These are phyloP conservation scores for Deinandra increscens DNA, from an alignment of 129 eudicot species.

Conservation along the genomic window DNA sequence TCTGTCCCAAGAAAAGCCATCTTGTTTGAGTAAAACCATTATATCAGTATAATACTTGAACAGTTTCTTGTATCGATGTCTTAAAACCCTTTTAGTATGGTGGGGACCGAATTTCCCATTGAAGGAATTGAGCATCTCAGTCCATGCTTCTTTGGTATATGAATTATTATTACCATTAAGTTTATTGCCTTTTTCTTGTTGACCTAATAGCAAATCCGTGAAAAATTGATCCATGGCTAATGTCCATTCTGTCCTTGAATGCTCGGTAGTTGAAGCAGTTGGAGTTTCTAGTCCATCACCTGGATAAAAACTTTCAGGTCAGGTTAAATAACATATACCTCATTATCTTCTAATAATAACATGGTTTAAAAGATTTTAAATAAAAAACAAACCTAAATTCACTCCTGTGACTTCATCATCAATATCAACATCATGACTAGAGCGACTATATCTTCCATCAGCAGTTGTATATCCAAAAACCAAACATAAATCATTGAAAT, in stretches of 20 bases:
- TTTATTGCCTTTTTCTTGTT: slow-evolving; percentile 56
- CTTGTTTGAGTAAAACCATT: slow-evolving; percentile 38
- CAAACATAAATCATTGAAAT: slow-evolving; percentile 54
- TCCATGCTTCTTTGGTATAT: slow-evolving; percentile 51
- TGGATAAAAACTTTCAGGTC: background rate
- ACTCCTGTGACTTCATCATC: slow-evolving; percentile 47
- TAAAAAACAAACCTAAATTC: slow-evolving; percentile 37
- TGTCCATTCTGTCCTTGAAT: slow-evolving; percentile 58
- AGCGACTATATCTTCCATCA: slow-evolving; percentile 65
- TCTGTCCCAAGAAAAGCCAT: slow-evolving; percentile 55
- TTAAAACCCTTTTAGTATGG: slow-evolving; percentile 47
- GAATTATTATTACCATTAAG: slow-evolving; percentile 24
- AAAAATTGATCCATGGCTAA: slow-evolving; percentile 51
- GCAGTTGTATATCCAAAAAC: slow-evolving; percentile 58
- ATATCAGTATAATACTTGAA: slow-evolving; percentile 46
- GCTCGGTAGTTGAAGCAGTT: slow-evolving; percentile 37
- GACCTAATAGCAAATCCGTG: slow-evolving; percentile 40
- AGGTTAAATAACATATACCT: background rate
- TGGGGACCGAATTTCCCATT: slow-evolving; percentile 44
- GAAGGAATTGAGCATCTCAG: slow-evolving; percentile 48
- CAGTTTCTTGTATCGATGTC: slow-evolving; percentile 61
- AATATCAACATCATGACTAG: slow-evolving; percentile 57
- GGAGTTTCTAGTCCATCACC: slow-evolving; percentile 38
- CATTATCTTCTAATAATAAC: background rate
- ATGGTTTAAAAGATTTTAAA: background rate